Conservation (phyloP, 306 rosid genomes). For the Quercus suber region DNA sequence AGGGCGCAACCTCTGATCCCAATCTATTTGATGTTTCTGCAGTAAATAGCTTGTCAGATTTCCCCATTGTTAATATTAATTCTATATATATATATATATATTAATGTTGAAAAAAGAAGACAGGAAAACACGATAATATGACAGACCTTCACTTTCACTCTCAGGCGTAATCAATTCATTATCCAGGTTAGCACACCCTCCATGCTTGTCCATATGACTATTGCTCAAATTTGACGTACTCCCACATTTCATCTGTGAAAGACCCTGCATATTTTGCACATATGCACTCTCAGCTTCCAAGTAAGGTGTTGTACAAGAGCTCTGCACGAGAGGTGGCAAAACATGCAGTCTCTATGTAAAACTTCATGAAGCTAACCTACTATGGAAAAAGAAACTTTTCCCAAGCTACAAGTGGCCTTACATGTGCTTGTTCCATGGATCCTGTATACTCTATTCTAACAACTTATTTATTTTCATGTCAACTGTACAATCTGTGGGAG, state of each 20-base stretch:
- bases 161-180: slow-evolving; percentile 29
- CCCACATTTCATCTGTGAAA: slow-evolving; percentile 32
- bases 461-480: too few relatives aligned
- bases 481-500: too few relatives aligned
- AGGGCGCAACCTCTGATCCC: slow-evolving; percentile 34
- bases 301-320: slow-evolving; percentile 89
- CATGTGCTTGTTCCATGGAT: not conserved
- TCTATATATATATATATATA: not conserved
- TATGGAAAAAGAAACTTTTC: slow-evolving; percentile 29
- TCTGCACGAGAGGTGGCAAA: slow-evolving; percentile 65
- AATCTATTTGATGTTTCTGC: slow-evolving; percentile 45
- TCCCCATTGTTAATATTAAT: not conserved
- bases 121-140: slow-evolving; percentile 14
- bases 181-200: slow-evolving; percentile 23
- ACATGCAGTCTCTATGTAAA: slow-evolving; percentile 30
- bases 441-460: not conserved
- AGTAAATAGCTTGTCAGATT: slow-evolving; percentile 25
- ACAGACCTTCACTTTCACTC: slow-evolving; percentile 38
- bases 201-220: slow-evolving; percentile 28
- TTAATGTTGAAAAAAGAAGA: too few relatives aligned
- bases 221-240: slow-evolving; percentile 43
- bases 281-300: slow-evolving; percentile 64
- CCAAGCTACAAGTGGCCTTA: not conserved
- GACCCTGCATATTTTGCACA: slow-evolving; percentile 42
- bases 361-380: slow-evolving; percentile 27